Conservation (phyloP, 495 filamentous ascomycete genomes). For the Penicillium bovifimosum region DNA sequence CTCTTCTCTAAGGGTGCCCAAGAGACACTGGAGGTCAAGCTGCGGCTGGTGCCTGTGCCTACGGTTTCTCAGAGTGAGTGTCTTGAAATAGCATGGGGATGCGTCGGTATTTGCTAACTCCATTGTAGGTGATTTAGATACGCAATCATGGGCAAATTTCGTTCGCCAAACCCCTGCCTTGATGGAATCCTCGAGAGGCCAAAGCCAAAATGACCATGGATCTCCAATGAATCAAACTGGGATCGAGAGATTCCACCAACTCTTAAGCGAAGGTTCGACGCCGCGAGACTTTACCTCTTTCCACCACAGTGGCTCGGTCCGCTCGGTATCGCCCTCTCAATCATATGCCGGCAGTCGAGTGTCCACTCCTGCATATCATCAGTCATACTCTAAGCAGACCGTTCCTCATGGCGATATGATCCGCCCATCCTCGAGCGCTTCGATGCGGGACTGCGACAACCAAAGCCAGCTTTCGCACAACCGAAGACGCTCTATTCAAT, state of each 20-base stretch:
- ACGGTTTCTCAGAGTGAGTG: conserved; percentile 67
- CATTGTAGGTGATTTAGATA: conserved; percentile 60
- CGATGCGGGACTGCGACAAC: conserved; percentile 36
- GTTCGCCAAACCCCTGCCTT: conserved; percentile 55
- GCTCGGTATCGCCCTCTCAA: conserved; percentile 34
- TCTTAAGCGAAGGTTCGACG: conserved; percentile 43
- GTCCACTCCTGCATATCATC: conserved; percentile 29
- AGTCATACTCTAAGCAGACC: conserved; percentile 16
- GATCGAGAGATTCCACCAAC: conserved; percentile 47
- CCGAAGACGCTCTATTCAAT: conserved; percentile 39
- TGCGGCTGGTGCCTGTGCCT: conserved; percentile 79
- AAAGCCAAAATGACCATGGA: conserved; percentile 26
- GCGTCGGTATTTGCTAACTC: conserved; percentile 53
- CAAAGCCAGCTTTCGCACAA: conserved; percentile 24
- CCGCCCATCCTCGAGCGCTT: conserved; percentile 46
- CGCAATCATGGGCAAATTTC: conserved; percentile 62
- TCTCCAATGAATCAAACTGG: conserved; percentile 49
- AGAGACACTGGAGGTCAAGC: conserved; percentile 90
- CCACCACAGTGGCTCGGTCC: conserved; percentile 26
- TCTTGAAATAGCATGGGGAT: conserved; percentile 56
- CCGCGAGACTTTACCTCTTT: conserved; percentile 37
- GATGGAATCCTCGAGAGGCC: conserved; percentile 26
- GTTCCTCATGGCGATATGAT: conserved; percentile 31
- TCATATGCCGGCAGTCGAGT: conserved; percentile 35
- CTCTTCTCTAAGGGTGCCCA: conserved; percentile 76